Percentiles rank a stretch among this genome's conserved stretches.
Evolutionary conservation across 106 monocot species (phyloP).

Genomic region (Allium cepa): DNA sequence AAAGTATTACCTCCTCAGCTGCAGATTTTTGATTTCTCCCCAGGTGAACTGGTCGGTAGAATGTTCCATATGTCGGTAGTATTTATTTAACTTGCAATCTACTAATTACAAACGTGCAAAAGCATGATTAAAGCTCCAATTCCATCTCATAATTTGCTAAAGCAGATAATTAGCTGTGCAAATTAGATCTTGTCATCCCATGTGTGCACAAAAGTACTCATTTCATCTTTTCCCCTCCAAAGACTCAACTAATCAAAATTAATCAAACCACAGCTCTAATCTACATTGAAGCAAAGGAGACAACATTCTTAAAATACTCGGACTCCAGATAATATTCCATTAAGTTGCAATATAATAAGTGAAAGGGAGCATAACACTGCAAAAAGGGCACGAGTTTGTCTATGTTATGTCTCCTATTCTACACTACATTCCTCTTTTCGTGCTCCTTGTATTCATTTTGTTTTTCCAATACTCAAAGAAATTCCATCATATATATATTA

Average conservation of each 20-base stretch:
- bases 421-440: constrained; percentile 1
- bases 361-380: neutral
- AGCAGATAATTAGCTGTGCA: too few relatives aligned
- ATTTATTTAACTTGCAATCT: too few relatives aligned
- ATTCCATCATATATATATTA: neutral
- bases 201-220: neutral
- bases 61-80: too few relatives aligned
- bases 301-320: too few relatives aligned
- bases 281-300: too few relatives aligned
- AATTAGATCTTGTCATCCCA: neutral
- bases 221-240: neutral
- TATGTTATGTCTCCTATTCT: constrained; percentile 5
- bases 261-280: neutral
- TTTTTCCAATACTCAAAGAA: neutral
- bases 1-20: too few relatives aligned
- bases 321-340: too few relatives aligned
- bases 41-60: too few relatives aligned
- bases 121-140: too few relatives aligned
- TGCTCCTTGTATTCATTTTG: constrained; percentile 4
- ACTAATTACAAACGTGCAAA: too few relatives aligned
- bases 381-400: constrained; percentile 14
- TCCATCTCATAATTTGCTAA: too few relatives aligned
- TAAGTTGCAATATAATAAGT: neutral
- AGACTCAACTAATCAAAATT: neutral
- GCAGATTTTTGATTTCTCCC: too few relatives aligned